Evolutionary conservation across 345 rosid genomes (phyloP).

Genomic region (Hibiscus mutabilis): DNA sequence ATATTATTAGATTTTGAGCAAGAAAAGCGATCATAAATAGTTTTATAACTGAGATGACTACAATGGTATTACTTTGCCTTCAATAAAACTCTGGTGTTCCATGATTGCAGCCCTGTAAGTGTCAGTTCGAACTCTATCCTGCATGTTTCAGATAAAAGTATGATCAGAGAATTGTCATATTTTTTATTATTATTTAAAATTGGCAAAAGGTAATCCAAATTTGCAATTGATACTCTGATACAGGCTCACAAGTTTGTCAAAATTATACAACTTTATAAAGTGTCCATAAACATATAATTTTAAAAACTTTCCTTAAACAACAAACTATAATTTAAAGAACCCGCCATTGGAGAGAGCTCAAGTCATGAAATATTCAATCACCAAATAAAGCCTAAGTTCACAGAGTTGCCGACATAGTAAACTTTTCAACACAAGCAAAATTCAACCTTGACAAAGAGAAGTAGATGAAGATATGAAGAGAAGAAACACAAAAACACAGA

Average conservation of each 20-base stretch:
- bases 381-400: neutral
- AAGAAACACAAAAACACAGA: no score
- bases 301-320: neutral
- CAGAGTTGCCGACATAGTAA: no score
- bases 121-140: conserved; percentile 82
- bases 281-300: neutral
- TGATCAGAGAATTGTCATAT: conserved; percentile 6
- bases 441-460: no score
- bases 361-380: neutral
- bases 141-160: conserved; percentile 20
- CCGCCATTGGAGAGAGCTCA: neutral
- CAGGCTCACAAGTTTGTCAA: neutral
- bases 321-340: neutral
- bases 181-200: neutral
- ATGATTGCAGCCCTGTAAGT: conserved; percentile 78
- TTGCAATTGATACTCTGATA: neutral
- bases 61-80: conserved; percentile 73
- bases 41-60: conserved; percentile 10
- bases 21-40: conserved; percentile 1
- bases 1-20: neutral
- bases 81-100: conserved; percentile 74
- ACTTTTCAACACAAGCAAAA: no score
- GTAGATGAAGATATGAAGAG: neutral
- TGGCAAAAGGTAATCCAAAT: neutral
- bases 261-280: neutral